Evolutionary conservation across 441 rosid genomes (phyloP).

Genomic region (Pelargonium fulgidum): DNA sequence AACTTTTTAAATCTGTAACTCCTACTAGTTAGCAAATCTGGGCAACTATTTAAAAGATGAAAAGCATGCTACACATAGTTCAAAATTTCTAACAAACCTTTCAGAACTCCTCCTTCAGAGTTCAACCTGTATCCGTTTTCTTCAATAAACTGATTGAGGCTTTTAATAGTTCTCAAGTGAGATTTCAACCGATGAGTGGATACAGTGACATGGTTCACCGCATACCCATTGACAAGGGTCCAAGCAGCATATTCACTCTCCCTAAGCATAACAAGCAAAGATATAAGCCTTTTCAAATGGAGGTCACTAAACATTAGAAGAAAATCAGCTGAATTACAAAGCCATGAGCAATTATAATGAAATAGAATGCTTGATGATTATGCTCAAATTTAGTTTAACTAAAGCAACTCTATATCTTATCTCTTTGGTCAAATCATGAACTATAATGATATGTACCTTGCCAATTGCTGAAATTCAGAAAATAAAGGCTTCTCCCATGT

Average conservation of each 20-base stretch:
- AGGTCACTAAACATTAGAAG: not conserved
- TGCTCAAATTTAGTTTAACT: not conserved
- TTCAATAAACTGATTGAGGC: slow-evolving; percentile 56
- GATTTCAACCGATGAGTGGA: slow-evolving; percentile 74
- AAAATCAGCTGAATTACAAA: too few relatives aligned
- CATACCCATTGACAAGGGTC: slow-evolving; percentile 93
- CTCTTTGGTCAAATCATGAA: slow-evolving; percentile 6
- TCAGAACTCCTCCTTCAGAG: slow-evolving; percentile 78
- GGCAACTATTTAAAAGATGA: not conserved
- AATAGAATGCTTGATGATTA: slow-evolving; percentile 10
- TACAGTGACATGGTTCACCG: slow-evolving; percentile 83
- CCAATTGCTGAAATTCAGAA: slow-evolving; percentile 72
- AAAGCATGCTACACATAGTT: slow-evolving; percentile 3
- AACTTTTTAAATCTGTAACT: not conserved
- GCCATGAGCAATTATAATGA: not conserved
- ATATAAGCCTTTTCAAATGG: slow-evolving; percentile 4
- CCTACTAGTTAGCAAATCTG: not conserved
- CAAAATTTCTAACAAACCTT: slow-evolving; percentile 45
- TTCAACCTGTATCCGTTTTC: slow-evolving; percentile 63
- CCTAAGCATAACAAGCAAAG: slow-evolving; percentile 29
- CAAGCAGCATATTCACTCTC: slow-evolving; percentile 98
- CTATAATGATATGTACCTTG: slow-evolving; percentile 39
- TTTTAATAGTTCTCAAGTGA: slow-evolving; percentile 48
- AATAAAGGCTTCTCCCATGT: slow-evolving; percentile 68
- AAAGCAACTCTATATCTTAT: not conserved